Percentiles rank a stretch among this genome's conserved stretches.
Conservation (phyloP, 306 rosid genomes). For the Lablab purpureus region DNA sequence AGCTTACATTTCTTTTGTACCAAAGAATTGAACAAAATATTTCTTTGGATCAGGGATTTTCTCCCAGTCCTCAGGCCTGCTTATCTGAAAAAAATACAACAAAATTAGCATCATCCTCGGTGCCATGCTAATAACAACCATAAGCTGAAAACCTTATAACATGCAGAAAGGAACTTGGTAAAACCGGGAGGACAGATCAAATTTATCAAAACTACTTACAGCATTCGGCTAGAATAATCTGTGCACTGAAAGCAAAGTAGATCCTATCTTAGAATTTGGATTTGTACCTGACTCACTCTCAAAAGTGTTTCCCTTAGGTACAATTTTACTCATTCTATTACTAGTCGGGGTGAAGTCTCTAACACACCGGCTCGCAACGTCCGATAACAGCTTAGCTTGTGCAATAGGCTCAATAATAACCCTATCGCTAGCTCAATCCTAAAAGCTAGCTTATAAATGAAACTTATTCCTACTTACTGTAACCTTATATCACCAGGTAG, state of each 20-base stretch:
- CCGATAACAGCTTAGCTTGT: not conserved
- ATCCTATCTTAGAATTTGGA: not conserved
- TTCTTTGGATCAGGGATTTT: constrained; percentile 89
- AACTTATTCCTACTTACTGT: not conserved
- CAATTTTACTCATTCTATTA: not conserved
- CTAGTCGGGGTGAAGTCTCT: not conserved
- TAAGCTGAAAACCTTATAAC: constrained; percentile 16
- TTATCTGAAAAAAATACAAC: constrained; percentile 70
- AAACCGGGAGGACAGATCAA: not conserved
- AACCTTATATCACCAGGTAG: not conserved
- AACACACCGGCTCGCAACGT: not conserved
- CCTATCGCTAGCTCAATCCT: not conserved
- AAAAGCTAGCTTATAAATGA: not conserved
- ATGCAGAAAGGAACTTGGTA: constrained; percentile 28
- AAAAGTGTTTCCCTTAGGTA: not conserved
- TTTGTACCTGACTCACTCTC: not conserved
- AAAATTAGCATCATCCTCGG: constrained; percentile 38
- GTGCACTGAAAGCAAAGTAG: not conserved
- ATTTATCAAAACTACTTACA: not conserved
- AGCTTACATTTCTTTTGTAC: constrained; percentile 92
- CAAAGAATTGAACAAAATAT: constrained; percentile 91
- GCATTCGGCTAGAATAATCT: not conserved
- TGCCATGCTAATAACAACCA: constrained; percentile 6
- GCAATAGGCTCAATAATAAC: not conserved
- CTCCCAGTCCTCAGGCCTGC: constrained; percentile 94